Evolutionary conservation across 306 rosid genomes (phyloP), one percentile per base, ranked within the genome.

Genomic region (Trifolium pratense): DNA sequence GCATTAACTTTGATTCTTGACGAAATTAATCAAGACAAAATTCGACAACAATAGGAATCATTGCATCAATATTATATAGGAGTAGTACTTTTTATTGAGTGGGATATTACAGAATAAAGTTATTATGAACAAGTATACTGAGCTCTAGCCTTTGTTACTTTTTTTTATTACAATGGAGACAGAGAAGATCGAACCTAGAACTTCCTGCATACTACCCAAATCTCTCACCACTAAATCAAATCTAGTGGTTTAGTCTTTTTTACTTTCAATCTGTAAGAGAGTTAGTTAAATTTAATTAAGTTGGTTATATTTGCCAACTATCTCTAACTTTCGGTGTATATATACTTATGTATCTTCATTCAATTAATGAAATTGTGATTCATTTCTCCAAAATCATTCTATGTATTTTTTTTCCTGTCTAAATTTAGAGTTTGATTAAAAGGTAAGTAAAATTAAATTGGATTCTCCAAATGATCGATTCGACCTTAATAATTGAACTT

Each of bases 1-100:
- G 70, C 52, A 18, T 17, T 65, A 3, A 65, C 40, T 40, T 40
- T 65, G 53, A 65, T 65, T 40, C 70, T 65, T 65, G 70, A 40
- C 5, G 70, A 65, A 65, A 40, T 65, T 40, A 65, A 65, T 29
- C 70, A 65, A 65, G 70, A 65, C 32, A 65, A 40, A 42, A 39
- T 7, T 39, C 6, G 18, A 18, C 18, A 10, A 65, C 52, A 32
- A 5, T 34, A 29, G 26, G 16, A 29, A 26, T 59, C 6, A 18
- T 18, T 53, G 13, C 26, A 53, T 53, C 26, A 53, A 48, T 7
- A 5, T 48, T 2, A 6, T 7, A 6, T 16, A n/a, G n/a, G n/a
- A n/a, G n/a, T n/a, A n/a, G n/a, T n/a, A 48, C 55, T n/a, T 48
- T 48, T 48, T 48, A 6, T n/a, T 16, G 2, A 48, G 21, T n/a